Conservation (phyloP, 192 early-diverging fungal species). For the Coemansia sp. region DNA sequence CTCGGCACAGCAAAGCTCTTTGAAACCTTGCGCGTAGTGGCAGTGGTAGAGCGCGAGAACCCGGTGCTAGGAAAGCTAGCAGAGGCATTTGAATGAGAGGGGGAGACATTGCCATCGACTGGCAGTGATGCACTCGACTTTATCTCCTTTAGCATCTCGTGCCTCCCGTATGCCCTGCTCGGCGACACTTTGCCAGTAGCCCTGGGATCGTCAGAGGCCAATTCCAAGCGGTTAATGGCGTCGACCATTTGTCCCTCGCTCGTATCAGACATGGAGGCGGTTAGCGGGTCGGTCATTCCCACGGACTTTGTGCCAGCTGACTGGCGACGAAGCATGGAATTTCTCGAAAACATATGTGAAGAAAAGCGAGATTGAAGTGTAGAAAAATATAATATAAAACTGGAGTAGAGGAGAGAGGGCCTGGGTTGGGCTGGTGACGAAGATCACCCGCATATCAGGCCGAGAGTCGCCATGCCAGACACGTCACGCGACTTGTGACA, state of each 20-base stretch:
- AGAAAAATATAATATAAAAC: neutral
- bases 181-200: conserved; percentile 9
- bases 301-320: conserved; percentile 11
- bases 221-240: conserved; percentile 31
- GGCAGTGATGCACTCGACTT: conserved; percentile 12
- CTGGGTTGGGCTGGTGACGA: neutral
- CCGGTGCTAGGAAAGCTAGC: conserved; percentile 46
- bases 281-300: conserved; percentile 31
- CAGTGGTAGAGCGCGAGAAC: conserved; percentile 19
- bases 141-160: conserved; percentile 38
- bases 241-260: conserved; percentile 18
- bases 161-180: conserved; percentile 17
- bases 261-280: neutral
- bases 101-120: neutral
- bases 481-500: conserved; percentile 4
- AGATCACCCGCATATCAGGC: conserved; percentile 8
- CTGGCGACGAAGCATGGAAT: conserved; percentile 13
- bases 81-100: neutral
- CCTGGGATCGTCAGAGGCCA: conserved; percentile 25
- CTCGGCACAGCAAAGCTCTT: conserved; percentile 4
- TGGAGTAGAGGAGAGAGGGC: neutral
- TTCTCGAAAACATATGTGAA: conserved; percentile 32
- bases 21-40: conserved; percentile 24
- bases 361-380: neutral
- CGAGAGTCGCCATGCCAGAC: neutral